Evolutionary conservation across 1,284 basidiomycete genomes (phyloP).

Genomic region (Phaffia rhodozyma): DNA sequence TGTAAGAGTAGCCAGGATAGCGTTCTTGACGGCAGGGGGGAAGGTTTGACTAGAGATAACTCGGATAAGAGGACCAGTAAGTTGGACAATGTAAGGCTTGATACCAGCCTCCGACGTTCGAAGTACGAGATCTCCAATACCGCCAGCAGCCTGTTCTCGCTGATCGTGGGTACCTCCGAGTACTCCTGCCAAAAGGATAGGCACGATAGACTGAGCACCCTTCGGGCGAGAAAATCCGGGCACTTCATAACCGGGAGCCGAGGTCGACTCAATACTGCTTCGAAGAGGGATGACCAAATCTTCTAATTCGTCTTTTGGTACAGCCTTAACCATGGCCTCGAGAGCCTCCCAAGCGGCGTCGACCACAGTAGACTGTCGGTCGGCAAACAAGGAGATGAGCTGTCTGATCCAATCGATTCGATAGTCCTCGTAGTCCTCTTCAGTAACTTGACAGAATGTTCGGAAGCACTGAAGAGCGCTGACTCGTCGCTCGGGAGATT

Average conservation of each 20-base stretch:
- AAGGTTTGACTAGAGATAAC: constrained; percentile 78
- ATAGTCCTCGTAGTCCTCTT: constrained; percentile 65
- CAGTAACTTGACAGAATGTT: constrained; percentile 67
- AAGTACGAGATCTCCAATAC: constrained; percentile 87
- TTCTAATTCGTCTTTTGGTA: constrained; percentile 88
- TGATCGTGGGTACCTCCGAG: constrained; percentile 43
- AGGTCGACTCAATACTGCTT: constrained; percentile 74
- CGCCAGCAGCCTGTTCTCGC: constrained; percentile 80
- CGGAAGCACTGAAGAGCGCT: constrained; percentile 45
- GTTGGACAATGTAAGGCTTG: constrained; percentile 91
- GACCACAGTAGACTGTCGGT: constrained; percentile 59
- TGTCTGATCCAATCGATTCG: constrained; percentile 93
- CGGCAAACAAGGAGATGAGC: constrained; percentile 74
- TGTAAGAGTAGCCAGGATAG: constrained; percentile 68
- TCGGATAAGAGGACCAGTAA: constrained; percentile 91
- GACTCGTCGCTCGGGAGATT: constrained; percentile 55
- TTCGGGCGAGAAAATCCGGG: constrained; percentile 83
- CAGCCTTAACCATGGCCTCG: constrained; percentile 77
- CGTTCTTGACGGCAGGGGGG: constrained; percentile 81
- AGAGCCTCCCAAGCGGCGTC: constrained; percentile 72
- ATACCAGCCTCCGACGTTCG: constrained; percentile 77
- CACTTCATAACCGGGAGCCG: constrained; percentile 62
- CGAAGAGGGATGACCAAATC: constrained; percentile 77
- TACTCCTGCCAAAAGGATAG: constrained; percentile 74
- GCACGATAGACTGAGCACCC: constrained; percentile 76